Evolutionary conservation across 352 stramenopile species (phyloP).

Genomic region (Phytophthora ramorum): DNA sequence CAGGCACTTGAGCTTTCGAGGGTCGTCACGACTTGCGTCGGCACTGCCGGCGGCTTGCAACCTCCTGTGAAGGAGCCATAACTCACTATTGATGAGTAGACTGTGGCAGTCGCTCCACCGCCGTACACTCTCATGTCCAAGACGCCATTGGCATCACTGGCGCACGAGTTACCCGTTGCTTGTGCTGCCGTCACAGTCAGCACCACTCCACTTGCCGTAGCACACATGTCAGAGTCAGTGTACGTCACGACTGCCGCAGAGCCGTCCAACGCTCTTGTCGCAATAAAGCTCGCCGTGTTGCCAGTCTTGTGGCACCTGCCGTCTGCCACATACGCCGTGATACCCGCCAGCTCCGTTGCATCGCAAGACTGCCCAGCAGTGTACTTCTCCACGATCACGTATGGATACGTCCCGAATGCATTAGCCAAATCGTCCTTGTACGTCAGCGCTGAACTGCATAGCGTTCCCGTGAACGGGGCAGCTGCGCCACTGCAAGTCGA

Average conservation of each 20-base stretch:
- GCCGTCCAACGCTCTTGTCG: not conserved
- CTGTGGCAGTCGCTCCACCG: not conserved
- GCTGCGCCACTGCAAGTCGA: not conserved
- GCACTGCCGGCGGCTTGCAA: slow-evolving; percentile 1
- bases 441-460: not conserved
- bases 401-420: not conserved
- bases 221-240: not conserved
- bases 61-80: not conserved
- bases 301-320: slow-evolving; percentile 6
- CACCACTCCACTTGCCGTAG: not conserved
- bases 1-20: too few species aligned
- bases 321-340: slow-evolving; percentile 1
- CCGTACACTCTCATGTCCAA: slow-evolving; percentile 12
- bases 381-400: slow-evolving; percentile 4
- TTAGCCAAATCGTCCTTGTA: not conserved
- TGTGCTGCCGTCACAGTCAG: slow-evolving; percentile 3
- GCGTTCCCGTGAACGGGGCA: not conserved
- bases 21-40: not conserved
- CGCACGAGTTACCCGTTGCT: not conserved
- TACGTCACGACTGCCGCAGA: not conserved
- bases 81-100: not conserved
- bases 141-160: slow-evolving; percentile 1
- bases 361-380: not conserved
- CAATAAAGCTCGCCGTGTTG: not conserved
- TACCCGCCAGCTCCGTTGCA: not conserved